Conservation (phyloP, 768 basidiomycete species). For the Leccinum fibrillosum region DNA sequence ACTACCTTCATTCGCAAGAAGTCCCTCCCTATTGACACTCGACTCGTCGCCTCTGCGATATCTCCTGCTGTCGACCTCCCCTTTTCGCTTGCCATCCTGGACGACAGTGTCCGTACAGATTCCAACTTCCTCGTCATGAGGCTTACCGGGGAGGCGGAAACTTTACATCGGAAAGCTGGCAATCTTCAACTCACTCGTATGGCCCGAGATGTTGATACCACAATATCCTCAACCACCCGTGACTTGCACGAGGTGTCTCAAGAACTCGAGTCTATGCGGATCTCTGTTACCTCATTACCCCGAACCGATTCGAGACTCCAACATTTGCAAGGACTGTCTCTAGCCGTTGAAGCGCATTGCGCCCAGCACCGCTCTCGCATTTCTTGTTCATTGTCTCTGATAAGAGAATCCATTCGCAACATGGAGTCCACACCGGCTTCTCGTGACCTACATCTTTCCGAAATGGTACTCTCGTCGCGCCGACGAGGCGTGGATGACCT, state of each 20-base stretch:
- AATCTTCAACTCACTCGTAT: constrained; percentile 51
- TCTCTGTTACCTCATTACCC: constrained; percentile 29
- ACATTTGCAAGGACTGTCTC: constrained; percentile 36
- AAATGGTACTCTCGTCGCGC: constrained; percentile 48
- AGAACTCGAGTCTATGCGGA: constrained; percentile 40
- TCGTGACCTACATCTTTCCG: constrained; percentile 43
- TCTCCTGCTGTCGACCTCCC: constrained; percentile 40
- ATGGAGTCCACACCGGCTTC: constrained; percentile 51
- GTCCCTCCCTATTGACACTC: constrained; percentile 34
- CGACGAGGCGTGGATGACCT: constrained; percentile 48
- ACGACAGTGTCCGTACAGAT: constrained; percentile 65
- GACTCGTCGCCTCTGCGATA: constrained; percentile 33
- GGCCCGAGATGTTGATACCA: constrained; percentile 50
- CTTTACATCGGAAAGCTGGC: constrained; percentile 43
- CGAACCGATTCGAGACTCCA: constrained; percentile 30
- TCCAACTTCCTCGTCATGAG: constrained; percentile 66
- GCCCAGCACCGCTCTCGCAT: constrained; percentile 36
- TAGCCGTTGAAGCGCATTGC: constrained; percentile 35
- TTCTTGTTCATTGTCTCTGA: constrained; percentile 47
- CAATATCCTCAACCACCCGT: constrained; percentile 35
- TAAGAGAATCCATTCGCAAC: constrained; percentile 50
- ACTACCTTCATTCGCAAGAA: constrained; percentile 31
- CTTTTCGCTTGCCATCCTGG: constrained; percentile 56
- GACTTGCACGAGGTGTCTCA: constrained; percentile 39
- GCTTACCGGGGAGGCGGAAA: constrained; percentile 52